Evolutionary conservation across 306 rosid genomes (phyloP).

Genomic region (Oemleria cerasiformis): DNA sequence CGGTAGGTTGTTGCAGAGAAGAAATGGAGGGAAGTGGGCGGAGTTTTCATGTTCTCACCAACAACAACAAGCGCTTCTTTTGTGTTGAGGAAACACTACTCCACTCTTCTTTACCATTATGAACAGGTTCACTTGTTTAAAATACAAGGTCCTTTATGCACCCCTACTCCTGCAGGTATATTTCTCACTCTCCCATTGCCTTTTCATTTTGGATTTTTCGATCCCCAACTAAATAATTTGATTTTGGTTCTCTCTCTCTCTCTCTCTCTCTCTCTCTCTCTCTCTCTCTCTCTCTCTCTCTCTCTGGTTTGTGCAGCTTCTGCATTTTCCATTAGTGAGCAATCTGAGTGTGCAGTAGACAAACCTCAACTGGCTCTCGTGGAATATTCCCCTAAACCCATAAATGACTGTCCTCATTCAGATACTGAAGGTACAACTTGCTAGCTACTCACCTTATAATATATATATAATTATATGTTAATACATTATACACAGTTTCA

Average conservation of each 20-base stretch:
- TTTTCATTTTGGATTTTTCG: neutral
- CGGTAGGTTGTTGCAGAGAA: constrained; percentile 96
- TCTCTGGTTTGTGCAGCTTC: constrained; percentile 26
- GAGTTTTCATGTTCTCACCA: constrained; percentile 70
- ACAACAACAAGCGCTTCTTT: constrained; percentile 94
- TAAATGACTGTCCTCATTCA: constrained; percentile 28
- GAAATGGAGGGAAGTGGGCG: constrained; percentile 99
- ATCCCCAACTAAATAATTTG: too few relatives aligned
- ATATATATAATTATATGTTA: too few relatives aligned
- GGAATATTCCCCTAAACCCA: constrained; percentile 57
- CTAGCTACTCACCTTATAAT: too few relatives aligned
- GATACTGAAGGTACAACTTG: constrained; percentile 41
- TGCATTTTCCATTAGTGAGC: constrained; percentile 46
- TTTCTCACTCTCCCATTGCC: neutral
- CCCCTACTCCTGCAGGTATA: constrained; percentile 48
- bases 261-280: neutral
- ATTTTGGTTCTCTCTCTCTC: neutral
- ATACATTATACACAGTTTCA: too few relatives aligned
- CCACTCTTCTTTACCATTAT: constrained; percentile 73
- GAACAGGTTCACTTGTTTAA: constrained; percentile 83
- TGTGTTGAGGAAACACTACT: constrained; percentile 82
- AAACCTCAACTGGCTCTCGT: constrained; percentile 69
- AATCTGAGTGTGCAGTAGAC: constrained; percentile 34
- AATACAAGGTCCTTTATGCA: constrained; percentile 54
- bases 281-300: neutral